Conservation (phyloP, 2,329 filamentous ascomycete species). For the Immersiporthe knoxdaviesiana region DNA sequence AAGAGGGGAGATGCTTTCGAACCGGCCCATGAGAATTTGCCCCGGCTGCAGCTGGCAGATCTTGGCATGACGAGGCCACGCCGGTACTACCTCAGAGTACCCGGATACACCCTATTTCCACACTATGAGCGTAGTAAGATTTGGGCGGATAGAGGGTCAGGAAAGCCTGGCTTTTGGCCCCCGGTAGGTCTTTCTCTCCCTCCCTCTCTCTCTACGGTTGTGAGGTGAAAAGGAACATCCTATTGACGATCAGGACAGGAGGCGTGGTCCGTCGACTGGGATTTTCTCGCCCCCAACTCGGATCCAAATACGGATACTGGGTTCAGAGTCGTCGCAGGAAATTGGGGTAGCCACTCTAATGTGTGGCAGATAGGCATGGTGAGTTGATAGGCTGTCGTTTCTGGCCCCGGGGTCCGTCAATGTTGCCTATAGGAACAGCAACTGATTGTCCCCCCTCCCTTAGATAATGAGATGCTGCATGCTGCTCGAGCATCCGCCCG, state of each 20-base stretch:
- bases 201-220: background rate
- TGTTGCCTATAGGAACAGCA: background rate
- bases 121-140: background rate
- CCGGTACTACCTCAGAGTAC: background rate
- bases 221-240: background rate
- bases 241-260: background rate
- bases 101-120: too few relatives aligned
- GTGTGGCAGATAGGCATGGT: constrained; percentile 23
- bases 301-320: background rate
- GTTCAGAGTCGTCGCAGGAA: background rate
- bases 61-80: background rate
- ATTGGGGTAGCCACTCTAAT: constrained; percentile 10
- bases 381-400: background rate
- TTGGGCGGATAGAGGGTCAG: background rate
- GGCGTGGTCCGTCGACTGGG: constrained; percentile 16
- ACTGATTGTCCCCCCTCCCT: background rate
- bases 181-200: constrained; percentile 3
- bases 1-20: background rate
- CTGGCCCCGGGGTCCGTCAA: background rate
- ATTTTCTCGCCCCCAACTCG: background rate
- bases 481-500: background rate
- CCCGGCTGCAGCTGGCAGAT: constrained; percentile 5
- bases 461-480: constrained; percentile 19
- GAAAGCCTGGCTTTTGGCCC: background rate
- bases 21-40: background rate